A percentile compares a stretch with the other conserved stretches of the same genome.
phyloP scores from a whole-genome alignment of 495 filamentous ascomycete species.

The Penicillium steckii region DNA sequence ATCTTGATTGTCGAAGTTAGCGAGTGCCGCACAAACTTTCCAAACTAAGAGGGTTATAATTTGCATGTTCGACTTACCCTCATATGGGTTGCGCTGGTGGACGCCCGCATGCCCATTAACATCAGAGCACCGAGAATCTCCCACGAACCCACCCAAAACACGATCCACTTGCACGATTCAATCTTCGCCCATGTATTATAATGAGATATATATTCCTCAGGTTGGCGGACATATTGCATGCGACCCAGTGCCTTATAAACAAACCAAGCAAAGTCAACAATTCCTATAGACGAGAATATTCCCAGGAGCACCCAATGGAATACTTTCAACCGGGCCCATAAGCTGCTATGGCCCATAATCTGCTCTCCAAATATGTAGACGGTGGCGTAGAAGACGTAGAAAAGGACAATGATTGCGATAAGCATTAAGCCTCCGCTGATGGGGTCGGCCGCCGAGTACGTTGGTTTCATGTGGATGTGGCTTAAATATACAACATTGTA shows the following conservation, averaged over 20 bases:
- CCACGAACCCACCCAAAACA: background rate
- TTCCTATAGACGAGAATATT: background rate
- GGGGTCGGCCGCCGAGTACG: background rate
- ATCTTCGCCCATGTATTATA: background rate
- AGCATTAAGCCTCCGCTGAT: background rate
- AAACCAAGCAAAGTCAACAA: background rate
- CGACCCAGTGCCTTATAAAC: background rate
- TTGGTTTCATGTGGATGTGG: background rate
- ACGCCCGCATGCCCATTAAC: background rate
- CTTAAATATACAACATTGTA: background rate
- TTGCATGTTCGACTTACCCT: background rate
- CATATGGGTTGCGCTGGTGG: background rate
- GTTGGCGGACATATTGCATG: background rate
- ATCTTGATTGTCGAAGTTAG: background rate
- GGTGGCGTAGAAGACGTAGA: background rate
- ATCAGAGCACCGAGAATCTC: background rate
- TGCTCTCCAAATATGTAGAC: background rate
- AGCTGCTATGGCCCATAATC: background rate
- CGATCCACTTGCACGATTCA: background rate
- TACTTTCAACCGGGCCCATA: background rate
- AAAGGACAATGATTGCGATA: background rate
- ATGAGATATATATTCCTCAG: background rate
- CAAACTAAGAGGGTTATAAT: no score
- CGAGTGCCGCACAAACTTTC: no score
- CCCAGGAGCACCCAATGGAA: background rate